phyloP scores from a whole-genome alignment of 2,329 filamentous ascomycete genomes.

The Cladosporium sp. region DNA sequence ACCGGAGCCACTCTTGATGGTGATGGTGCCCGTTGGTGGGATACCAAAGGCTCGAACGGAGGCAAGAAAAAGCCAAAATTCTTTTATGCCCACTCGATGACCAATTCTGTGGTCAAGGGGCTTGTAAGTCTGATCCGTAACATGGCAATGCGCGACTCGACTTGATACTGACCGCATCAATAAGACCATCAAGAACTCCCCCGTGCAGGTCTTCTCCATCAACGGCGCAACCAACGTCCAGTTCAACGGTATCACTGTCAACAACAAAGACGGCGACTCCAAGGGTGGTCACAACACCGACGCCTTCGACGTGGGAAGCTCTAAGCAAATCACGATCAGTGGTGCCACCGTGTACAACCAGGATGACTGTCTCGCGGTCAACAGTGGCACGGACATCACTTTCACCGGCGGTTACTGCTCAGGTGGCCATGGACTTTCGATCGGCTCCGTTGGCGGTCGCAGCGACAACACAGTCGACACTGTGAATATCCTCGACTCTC shows the following conservation, averaged over 20 bases:
- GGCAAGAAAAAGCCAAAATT: slow-evolving; percentile 63
- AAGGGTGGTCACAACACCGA: slow-evolving; percentile 29
- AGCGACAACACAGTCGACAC: slow-evolving; percentile 46
- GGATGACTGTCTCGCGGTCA: slow-evolving; percentile 29
- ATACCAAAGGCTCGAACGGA: slow-evolving; percentile 55
- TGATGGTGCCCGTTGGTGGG: slow-evolving; percentile 57
- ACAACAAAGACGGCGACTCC: slow-evolving; percentile 52
- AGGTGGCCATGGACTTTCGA: slow-evolving; percentile 52
- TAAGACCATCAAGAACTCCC: slow-evolving; percentile 46
- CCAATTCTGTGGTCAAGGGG: slow-evolving; percentile 2
- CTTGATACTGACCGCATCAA: slow-evolving; percentile 44
- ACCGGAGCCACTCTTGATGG: slow-evolving; percentile 55
- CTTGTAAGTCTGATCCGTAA: neutral
- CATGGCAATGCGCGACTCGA: too few species aligned
- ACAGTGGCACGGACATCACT: slow-evolving; percentile 37
- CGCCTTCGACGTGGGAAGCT: slow-evolving; percentile 27
- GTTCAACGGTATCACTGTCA: slow-evolving; percentile 50
- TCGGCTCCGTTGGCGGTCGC: slow-evolving; percentile 53
- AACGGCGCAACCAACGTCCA: slow-evolving; percentile 42
- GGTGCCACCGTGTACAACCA: slow-evolving; percentile 27
- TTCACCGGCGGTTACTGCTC: slow-evolving; percentile 43
- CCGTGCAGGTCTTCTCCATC: slow-evolving; percentile 50
- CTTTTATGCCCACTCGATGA: slow-evolving; percentile 52
- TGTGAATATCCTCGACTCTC: slow-evolving; percentile 44
- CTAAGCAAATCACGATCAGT: slow-evolving; percentile 22